phyloP scores from a whole-genome alignment of 352 stramenopile genomes.

The Lagenidium giganteum region DNA sequence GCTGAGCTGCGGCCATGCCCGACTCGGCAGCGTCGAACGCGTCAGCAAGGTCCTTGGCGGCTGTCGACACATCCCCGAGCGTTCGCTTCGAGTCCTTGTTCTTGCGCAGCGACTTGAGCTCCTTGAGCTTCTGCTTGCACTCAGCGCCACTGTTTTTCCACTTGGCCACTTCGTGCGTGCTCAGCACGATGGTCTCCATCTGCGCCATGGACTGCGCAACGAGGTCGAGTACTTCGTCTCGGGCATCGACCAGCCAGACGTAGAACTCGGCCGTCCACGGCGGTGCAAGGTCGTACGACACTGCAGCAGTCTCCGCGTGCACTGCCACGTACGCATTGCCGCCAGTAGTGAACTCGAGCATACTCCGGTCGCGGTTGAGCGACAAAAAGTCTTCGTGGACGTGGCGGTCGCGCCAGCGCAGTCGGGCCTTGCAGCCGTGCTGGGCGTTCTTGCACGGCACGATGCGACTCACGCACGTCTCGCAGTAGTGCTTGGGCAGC shows the following conservation, averaged over 20 bases:
- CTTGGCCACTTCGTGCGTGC: slow-evolving; percentile 27
- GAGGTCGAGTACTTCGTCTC: slow-evolving; percentile 49
- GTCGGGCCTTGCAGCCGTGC: slow-evolving; percentile 48
- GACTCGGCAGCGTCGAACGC: slow-evolving; percentile 42
- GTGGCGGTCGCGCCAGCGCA: slow-evolving; percentile 67
- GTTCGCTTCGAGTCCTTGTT: slow-evolving; percentile 3
- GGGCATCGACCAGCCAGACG: slow-evolving; percentile 42
- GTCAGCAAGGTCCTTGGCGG: slow-evolving; percentile 44
- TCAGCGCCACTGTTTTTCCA: slow-evolving; percentile 32
- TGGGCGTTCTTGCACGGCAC: slow-evolving; percentile 62
- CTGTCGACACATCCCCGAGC: slow-evolving; percentile 18
- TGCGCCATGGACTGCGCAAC: slow-evolving; percentile 30
- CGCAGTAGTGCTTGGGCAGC: slow-evolving; percentile 29
- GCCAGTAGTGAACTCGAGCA: slow-evolving; percentile 44
- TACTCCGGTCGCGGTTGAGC: slow-evolving; percentile 33
- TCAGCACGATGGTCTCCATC: slow-evolving; percentile 28
- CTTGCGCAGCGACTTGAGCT: slow-evolving; percentile 16
- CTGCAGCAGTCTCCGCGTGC: slow-evolving; percentile 13
- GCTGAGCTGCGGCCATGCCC: slow-evolving; percentile 23
- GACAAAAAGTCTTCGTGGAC: slow-evolving; percentile 60
- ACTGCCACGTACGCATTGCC: slow-evolving; percentile 39
- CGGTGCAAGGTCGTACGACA: slow-evolving; percentile 32
- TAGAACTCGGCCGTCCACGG: slow-evolving; percentile 73
- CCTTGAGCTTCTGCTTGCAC: slow-evolving; percentile 37
- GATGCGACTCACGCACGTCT: slow-evolving; percentile 57